phyloP scores from a whole-genome alignment of 1,284 basidiomycete species.

The Puccinia coronata region DNA sequence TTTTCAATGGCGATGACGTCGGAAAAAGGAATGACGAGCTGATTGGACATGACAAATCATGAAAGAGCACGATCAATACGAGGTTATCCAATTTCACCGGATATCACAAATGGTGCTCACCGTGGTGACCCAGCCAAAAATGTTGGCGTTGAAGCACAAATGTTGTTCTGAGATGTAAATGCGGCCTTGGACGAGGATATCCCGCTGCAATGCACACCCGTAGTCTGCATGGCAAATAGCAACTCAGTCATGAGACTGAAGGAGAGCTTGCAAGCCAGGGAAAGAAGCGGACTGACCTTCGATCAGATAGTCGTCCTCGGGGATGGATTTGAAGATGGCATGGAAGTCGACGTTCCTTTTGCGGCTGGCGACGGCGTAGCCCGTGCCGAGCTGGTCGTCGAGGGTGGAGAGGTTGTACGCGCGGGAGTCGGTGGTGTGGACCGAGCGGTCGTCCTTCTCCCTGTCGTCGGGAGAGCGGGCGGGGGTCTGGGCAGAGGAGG shows the following conservation, averaged over 20 bases:
- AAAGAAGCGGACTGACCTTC: conserved; percentile 69
- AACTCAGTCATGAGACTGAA: conserved; percentile 46
- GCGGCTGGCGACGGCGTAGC: conserved; percentile 94
- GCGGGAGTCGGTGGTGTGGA: conserved; percentile 5
- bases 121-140: conserved; percentile 98
- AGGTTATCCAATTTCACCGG: not conserved
- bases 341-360: conserved; percentile 96
- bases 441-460: conserved; percentile 1
- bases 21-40: conserved; percentile 87
- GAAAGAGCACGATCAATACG: conserved; percentile 35
- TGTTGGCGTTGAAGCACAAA: conserved; percentile 96
- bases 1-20: conserved; percentile 90
- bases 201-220: conserved; percentile 90
- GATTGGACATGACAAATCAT: not conserved
- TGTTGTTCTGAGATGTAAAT: conserved; percentile 98
- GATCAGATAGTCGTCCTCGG: conserved; percentile 96
- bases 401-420: not conserved
- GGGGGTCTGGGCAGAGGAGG: not conserved
- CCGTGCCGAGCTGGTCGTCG: conserved; percentile 57
- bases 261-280: not conserved
- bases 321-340: conserved; percentile 77
- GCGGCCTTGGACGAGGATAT: conserved; percentile 93
- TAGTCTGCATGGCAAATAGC: conserved; percentile 69
- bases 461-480: not conserved
- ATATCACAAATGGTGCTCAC: conserved; percentile 63